Conservation (phyloP, 2,329 filamentous ascomycete species). For the Coniochaeta ligniaria region DNA sequence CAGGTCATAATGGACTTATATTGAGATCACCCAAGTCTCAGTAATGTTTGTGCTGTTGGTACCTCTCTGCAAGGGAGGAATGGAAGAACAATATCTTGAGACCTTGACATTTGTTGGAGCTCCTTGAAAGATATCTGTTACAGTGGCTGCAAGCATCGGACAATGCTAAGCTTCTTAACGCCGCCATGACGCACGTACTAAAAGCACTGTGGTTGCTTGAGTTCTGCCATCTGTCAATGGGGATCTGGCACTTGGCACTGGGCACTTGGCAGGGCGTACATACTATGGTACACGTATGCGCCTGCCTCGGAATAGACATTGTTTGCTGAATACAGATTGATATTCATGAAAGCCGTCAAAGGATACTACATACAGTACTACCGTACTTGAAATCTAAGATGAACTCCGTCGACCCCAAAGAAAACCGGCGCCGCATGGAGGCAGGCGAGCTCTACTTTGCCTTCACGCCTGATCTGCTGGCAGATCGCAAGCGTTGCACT, state of each 20-base stretch:
- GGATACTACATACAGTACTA: background rate
- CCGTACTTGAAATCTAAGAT: background rate
- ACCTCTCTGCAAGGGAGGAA: background rate
- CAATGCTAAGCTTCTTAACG: background rate
- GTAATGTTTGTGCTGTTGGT: background rate
- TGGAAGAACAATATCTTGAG: background rate
- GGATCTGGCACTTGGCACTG: background rate
- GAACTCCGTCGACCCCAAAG: conserved; percentile 27
- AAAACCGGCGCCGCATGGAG: conserved; percentile 50
- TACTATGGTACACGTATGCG: no score
- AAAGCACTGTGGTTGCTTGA: no score
- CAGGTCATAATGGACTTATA: background rate
- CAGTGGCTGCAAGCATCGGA: background rate
- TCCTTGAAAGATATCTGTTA: background rate
- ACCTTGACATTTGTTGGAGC: background rate
- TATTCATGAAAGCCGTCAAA: no score
- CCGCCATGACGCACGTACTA: background rate
- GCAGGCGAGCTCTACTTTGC: conserved; percentile 67
- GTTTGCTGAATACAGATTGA: background rate
- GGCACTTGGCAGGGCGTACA: no score
- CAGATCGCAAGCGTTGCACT: conserved; percentile 55
- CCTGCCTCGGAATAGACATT: no score
- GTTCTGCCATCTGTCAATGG: background rate
- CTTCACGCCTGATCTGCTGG: conserved; percentile 61
- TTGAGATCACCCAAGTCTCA: background rate